Conservation (phyloP, 345 rosid genomes). For the Brassica carinata region DNA sequence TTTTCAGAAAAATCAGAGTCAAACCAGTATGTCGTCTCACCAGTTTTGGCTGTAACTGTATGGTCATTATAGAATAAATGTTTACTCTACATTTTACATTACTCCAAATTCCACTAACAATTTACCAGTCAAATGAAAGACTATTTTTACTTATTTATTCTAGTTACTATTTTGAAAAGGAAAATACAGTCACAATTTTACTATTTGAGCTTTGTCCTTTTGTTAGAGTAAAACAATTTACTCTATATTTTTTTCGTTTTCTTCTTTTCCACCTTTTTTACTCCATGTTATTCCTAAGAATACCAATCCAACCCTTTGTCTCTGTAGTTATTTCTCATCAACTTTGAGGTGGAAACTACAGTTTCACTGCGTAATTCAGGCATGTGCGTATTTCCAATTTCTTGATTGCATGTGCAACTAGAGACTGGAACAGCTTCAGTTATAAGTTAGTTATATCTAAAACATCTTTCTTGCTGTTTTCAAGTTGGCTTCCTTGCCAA, state of each 20-base stretch:
- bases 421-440: slow-evolving; percentile 20
- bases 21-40: slow-evolving; percentile 48
- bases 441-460: not conserved
- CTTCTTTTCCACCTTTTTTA: too few species aligned
- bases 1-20: not conserved
- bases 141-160: too few species aligned
- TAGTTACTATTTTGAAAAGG: too few species aligned
- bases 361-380: not conserved
- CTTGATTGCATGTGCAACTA: slow-evolving; percentile 16
- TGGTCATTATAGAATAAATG: too few species aligned
- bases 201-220: too few species aligned
- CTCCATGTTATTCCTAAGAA: too few species aligned
- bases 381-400: not conserved
- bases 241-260: too few species aligned
- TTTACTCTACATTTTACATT: too few species aligned
- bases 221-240: too few species aligned
- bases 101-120: too few species aligned
- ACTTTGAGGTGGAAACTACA: slow-evolving; percentile 12
- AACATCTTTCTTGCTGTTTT: slow-evolving; percentile 11
- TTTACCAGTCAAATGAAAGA: too few species aligned
- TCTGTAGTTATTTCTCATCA: not conserved
- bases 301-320: slow-evolving; percentile 27
- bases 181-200: too few species aligned
- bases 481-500: slow-evolving; percentile 98
- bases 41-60: not conserved